Percentiles rank a stretch among this genome's conserved stretches.
Conservation (phyloP, 305 asterid genomes). For the Fraxinus baroniana region DNA sequence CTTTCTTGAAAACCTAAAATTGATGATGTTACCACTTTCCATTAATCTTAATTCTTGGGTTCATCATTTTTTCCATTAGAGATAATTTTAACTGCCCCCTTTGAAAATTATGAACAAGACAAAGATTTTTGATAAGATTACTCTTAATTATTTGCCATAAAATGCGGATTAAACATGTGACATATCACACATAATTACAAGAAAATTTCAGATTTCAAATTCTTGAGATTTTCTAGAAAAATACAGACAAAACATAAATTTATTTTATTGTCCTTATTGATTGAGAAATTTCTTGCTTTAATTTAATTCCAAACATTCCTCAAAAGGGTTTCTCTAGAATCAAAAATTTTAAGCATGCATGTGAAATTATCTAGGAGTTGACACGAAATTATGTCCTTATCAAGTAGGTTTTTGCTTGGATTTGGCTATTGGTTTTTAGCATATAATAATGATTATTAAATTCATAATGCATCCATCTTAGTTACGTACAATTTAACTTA, state of each 20-base stretch:
- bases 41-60: background rate
- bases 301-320: conserved; percentile 32
- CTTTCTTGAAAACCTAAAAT: background rate
- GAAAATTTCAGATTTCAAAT: conserved; percentile 45
- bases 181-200: conserved; percentile 31
- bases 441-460: background rate
- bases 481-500: background rate
- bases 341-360: background rate
- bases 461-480: background rate
- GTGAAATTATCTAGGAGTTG: conserved; percentile 4
- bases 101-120: conserved; percentile 63
- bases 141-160: conserved; percentile 37
- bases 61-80: background rate
- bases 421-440: conserved; percentile 6
- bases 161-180: conserved; percentile 70
- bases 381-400: conserved; percentile 15
- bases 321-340: conserved; percentile 13
- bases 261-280: conserved; percentile 27
- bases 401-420: conserved; percentile 21
- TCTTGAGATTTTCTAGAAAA: conserved; percentile 62
- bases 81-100: conserved; percentile 59
- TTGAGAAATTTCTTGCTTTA: background rate
- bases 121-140: conserved; percentile 23
- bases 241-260: conserved; percentile 42
- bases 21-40: conserved; percentile 5